Evolutionary conservation across 2,329 filamentous ascomycete species (phyloP), one percentile per base, ranked within the genome.

Genomic region (Neonectria faginata): DNA sequence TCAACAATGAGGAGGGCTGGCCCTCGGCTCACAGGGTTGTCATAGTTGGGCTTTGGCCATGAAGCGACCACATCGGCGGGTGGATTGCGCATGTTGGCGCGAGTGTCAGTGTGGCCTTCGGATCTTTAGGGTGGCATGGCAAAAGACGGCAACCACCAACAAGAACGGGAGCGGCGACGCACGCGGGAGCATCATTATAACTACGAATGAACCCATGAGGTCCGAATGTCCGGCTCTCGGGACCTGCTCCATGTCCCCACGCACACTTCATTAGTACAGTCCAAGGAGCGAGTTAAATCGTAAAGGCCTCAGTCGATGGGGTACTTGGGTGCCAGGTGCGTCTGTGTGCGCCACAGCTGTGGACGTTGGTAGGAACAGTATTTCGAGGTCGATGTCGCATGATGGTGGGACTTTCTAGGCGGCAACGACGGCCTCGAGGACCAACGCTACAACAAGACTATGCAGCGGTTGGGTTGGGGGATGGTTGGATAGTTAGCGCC

Each of bases 41-140:
- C 68, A 60, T 78, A 79, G 65, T 82, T 80, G 10, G 80, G 76
- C 20, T 42, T 33, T 14, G 81, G 81, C 81, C 81, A 83, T 45
- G 71, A 64, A 53, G 74, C 74, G 56, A 75, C 56, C 41, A 81
- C 76, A 39, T 79, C 75, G 7, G 70, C 61, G 12, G 80, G 79
- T 47, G 80, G 78, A 36, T 75, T 67, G 48, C 79, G 75, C 78
- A 80, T 80, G 9, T 55, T 69, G 61, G 25, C 59, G 58, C 51
- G 52, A 42, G 54, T 44, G 51, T 65, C 58, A 42, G 57, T 50
- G 25, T 39, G 44, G 41, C 54, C 36, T 60, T 56, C 50, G 61
- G 25, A 41, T 58, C 41, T 57, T 53, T 18, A 44, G 42, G 33
- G 27, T 52, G 31, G 41, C 48, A 69, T 58, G 44, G 36, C 58